Evolutionary conservation across 176 grass and related monocot species (phyloP).

Genomic region (Themeda triandra): DNA sequence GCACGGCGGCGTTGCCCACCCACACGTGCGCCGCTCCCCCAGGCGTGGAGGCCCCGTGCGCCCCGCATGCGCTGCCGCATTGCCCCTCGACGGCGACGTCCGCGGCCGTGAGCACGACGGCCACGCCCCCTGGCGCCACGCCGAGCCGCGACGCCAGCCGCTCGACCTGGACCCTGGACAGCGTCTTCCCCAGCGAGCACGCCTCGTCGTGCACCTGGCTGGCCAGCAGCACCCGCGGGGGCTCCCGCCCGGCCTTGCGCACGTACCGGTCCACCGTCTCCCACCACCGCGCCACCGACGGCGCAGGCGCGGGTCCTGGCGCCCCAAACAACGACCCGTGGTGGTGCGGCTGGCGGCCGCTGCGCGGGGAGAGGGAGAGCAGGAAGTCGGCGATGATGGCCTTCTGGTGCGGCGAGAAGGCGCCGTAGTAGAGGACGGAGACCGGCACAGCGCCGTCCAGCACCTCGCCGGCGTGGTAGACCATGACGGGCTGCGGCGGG

Average conservation of each 20-base stretch:
- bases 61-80: constrained; percentile 58
- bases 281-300: constrained; percentile 76
- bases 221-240: constrained; percentile 59
- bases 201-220: constrained; percentile 63
- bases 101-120: constrained; percentile 74
- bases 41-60: constrained; percentile 26
- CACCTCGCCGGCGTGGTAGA: constrained; percentile 64
- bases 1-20: constrained; percentile 59
- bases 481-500: constrained; percentile 45
- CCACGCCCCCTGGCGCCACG: constrained; percentile 50
- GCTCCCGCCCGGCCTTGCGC: constrained; percentile 46
- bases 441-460: constrained; percentile 65
- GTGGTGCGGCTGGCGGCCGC: not conserved
- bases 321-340: constrained; percentile 13
- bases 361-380: constrained; percentile 57
- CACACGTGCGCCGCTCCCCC: constrained; percentile 49
- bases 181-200: constrained; percentile 51
- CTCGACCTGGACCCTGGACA: constrained; percentile 45
- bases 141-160: constrained; percentile 58
- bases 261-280: constrained; percentile 75
- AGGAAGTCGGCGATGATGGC: constrained; percentile 69
- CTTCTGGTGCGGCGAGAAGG: constrained; percentile 72
- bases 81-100: constrained; percentile 69
- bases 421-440: constrained; percentile 82
- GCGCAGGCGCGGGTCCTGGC: not conserved